Evolutionary conservation across 306 rosid genomes (phyloP), one percentile per base, ranked within the genome.

Genomic region (Ammopiptanthus mongolicus): DNA sequence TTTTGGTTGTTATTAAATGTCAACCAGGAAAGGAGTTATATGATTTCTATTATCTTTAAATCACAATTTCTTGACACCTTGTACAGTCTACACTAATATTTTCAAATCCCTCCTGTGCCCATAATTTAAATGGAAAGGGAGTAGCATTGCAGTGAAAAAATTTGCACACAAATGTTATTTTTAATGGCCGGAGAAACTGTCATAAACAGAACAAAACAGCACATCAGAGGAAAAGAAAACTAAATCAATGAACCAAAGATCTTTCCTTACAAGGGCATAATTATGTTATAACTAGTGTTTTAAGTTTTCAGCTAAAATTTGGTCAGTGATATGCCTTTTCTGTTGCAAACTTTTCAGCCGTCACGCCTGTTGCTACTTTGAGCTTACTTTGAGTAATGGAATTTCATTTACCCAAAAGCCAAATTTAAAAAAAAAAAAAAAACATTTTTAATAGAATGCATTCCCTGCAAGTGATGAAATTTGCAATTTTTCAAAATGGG

Each of bases 401-500:
- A 5, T 64, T 65, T 21, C 47, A 74, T 69, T 34, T 34, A 15
- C 69, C 56, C 42, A 52, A 65, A 41, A 52, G 7, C 33, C 12
- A 42, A 42, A 11, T 42, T 42, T 34, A 34, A 34, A 37, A 11
- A 42, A 42, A 15, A 59, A 74, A 61, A 21, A 1, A 9, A 70
- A 68, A 6, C 1, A 8, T 0, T 48, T 51, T 19, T 28, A 5
- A 13, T 42, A 7, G 3, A 12, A 69, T 12, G 5, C 22, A 44
- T 8, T 42, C 36, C 69, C 10, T 19, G 51, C 9, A 17, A 10
- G 58, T 28, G 37, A 12, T 47, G 15, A 63, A 76, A 76, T 42
- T 41, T 53, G 0, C 62, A 81, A 75, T 14, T 68, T 51, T 50
- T 64, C 57, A 48, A 42, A 71, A 55, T 33, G 53, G 71, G 47